phyloP scores from a whole-genome alignment of 2,329 filamentous ascomycete genomes.

The Neobulgaria alba region DNA sequence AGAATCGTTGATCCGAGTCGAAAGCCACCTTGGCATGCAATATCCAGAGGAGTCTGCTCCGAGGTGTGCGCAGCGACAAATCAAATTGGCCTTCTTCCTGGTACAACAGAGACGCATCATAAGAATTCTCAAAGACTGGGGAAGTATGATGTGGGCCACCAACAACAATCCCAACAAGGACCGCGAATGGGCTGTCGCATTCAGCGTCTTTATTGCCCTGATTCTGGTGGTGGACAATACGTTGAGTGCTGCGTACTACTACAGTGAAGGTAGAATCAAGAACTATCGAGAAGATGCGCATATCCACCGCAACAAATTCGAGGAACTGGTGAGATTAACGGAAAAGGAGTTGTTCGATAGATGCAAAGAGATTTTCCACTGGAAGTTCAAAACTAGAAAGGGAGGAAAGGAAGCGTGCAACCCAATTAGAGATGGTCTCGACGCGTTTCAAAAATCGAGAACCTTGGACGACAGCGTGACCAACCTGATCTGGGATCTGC shows the following conservation, averaged over 20 bases:
- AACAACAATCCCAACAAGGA: slow-evolving; percentile 20
- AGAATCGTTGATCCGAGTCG: slow-evolving; percentile 19
- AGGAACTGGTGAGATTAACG: slow-evolving; percentile 19
- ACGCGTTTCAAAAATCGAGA: slow-evolving; percentile 21
- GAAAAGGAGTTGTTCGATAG: slow-evolving; percentile 26
- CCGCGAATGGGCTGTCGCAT: slow-evolving; percentile 26
- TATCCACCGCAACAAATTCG: slow-evolving; percentile 17
- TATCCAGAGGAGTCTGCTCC: slow-evolving; percentile 20
- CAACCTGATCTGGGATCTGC: slow-evolving; percentile 19
- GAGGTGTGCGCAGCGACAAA: slow-evolving; percentile 25
- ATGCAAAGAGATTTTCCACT: slow-evolving; percentile 29
- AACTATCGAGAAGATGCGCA: slow-evolving; percentile 15
- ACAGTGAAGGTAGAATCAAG: slow-evolving; percentile 19
- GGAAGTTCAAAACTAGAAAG: slow-evolving; percentile 28
- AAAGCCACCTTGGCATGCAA: slow-evolving; percentile 13
- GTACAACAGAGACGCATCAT: slow-evolving; percentile 23
- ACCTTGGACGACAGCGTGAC: slow-evolving; percentile 15
- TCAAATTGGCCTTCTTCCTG: slow-evolving; percentile 26
- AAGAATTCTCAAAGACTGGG: slow-evolving; percentile 24
- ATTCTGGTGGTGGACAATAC: slow-evolving; percentile 26
- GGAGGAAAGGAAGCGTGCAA: slow-evolving; percentile 27
- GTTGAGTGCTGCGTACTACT: slow-evolving; percentile 16
- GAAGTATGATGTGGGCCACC: slow-evolving; percentile 26
- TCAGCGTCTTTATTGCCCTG: slow-evolving; percentile 24
- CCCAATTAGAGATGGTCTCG: slow-evolving; percentile 25